These are phyloP conservation scores for Lipomyces sp. DNA, from an alignment of 805 yeast genomes.

Conservation along the genomic window DNA sequence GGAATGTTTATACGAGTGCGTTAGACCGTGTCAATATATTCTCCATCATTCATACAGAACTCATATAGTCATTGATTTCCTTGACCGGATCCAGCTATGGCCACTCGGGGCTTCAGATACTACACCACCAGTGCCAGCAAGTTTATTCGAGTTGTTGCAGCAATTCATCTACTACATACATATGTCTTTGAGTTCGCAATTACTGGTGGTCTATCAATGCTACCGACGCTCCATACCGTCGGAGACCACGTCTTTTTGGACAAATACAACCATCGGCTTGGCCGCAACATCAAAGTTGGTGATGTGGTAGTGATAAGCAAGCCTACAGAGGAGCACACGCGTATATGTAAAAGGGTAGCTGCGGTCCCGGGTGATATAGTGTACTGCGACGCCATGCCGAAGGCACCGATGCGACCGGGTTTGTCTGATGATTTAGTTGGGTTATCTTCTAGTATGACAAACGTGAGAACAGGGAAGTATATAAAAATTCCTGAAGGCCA, in stretches of 20 bases:
- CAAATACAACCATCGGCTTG: constrained; percentile 62
- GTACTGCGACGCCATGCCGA: constrained; percentile 20
- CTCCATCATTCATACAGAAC: background rate
- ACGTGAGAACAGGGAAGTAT: constrained; percentile 48
- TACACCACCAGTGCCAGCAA: background rate
- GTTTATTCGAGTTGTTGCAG: constrained; percentile 46
- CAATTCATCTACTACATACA: constrained; percentile 65
- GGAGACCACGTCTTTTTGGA: constrained; percentile 81
- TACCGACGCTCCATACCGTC: constrained; percentile 78
- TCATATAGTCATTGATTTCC: background rate
- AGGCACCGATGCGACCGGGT: constrained; percentile 39
- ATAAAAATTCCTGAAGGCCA: constrained; percentile 91
- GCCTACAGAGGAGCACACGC: constrained; percentile 83
- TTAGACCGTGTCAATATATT: background rate
- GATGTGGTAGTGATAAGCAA: constrained; percentile 86
- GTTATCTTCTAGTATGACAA: constrained; percentile 35
- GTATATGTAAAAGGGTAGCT: constrained; percentile 90
- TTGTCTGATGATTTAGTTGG: constrained; percentile 63
- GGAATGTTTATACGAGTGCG: background rate
- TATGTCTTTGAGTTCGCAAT: constrained; percentile 75
- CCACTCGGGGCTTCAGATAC: background rate
- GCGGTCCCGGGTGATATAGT: constrained; percentile 96
- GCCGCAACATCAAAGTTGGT: constrained; percentile 73
- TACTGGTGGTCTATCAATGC: constrained; percentile 93
- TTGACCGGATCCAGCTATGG: background rate